These are phyloP conservation scores for Myxozyma geophila DNA, from an alignment of 805 yeast genomes.

Conservation along the genomic window DNA sequence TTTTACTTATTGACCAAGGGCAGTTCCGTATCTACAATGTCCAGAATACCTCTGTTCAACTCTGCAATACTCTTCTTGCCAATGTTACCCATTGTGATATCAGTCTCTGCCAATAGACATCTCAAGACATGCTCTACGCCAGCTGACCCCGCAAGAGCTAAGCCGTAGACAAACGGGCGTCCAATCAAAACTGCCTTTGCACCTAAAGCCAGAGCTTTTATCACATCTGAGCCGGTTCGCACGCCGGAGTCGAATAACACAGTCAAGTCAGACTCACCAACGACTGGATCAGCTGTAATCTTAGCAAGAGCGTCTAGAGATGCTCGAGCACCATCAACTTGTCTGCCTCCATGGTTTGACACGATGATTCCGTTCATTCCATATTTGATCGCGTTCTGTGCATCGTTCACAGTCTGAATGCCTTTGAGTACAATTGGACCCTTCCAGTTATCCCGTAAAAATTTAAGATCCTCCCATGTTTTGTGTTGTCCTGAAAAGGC, in stretches of 20 bases:
- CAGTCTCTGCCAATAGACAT: constrained; percentile 34
- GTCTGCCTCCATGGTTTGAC: constrained; percentile 80
- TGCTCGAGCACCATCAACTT: constrained; percentile 60
- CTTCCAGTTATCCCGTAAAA: constrained; percentile 33
- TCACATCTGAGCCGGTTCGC: constrained; percentile 63
- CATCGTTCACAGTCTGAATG: constrained; percentile 72
- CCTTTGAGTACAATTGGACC: constrained; percentile 60
- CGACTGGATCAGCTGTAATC: constrained; percentile 41
- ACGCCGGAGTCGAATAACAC: constrained; percentile 67
- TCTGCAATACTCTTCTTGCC: constrained; percentile 23
- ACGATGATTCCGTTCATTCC: constrained; percentile 72
- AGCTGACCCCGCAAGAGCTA: constrained; percentile 65
- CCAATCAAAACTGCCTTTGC: constrained; percentile 66
- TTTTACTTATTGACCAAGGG: background rate
- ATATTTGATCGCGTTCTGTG: constrained; percentile 61
- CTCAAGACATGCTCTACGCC: constrained; percentile 51
- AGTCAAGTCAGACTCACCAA: constrained; percentile 48
- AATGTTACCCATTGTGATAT: constrained; percentile 32
- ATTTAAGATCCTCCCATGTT: constrained; percentile 34
- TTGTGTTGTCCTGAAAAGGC: constrained; percentile 28
- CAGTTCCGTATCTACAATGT: background rate
- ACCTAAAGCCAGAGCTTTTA: constrained; percentile 66
- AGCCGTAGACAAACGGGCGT: constrained; percentile 64
- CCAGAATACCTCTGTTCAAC: constrained; percentile 12
- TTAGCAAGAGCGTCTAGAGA: constrained; percentile 66